phyloP scores from a whole-genome alignment of 1,284 basidiomycete species.

The Pseudomicrostroma phylloplanum region DNA sequence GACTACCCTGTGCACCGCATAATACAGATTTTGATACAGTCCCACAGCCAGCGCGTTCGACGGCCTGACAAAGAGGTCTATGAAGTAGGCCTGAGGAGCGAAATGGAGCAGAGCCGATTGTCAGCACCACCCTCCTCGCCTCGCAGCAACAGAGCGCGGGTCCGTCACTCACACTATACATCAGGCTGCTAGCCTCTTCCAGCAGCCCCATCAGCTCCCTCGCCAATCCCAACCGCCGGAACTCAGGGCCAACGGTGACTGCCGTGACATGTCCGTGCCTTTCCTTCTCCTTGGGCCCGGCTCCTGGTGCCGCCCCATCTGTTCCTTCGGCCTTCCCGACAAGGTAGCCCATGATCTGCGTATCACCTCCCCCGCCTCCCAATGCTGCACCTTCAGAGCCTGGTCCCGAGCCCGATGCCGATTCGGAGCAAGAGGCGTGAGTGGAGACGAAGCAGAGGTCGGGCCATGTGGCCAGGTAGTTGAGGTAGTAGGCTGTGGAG shows the following conservation, averaged over 20 bases:
- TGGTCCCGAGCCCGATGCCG: conserved; percentile 1
- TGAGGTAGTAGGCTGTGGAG: conserved; percentile 75
- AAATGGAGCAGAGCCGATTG: conserved; percentile 12
- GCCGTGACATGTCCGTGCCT: conserved; percentile 69
- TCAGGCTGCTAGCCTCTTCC: conserved; percentile 67
- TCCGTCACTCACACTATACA: conserved; percentile 22
- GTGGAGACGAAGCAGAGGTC: conserved; percentile 64
- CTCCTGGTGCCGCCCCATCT: conserved; percentile 19
- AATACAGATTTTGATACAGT: conserved; percentile 81
- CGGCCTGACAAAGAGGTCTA: conserved; percentile 83
- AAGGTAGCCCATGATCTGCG: conserved; percentile 30
- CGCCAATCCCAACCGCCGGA: conserved; percentile 74
- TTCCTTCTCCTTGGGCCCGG: conserved; percentile 18
- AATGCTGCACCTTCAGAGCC: background rate
- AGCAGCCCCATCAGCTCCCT: conserved; percentile 73
- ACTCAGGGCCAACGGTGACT: conserved; percentile 82
- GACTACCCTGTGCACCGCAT: conserved; percentile 77
- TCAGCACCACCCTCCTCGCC: background rate
- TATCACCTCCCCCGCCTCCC: background rate
- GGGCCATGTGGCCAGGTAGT: conserved; percentile 79
- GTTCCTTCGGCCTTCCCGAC: conserved; percentile 44
- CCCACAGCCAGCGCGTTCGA: conserved; percentile 58
- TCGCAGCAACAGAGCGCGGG: too few species aligned
- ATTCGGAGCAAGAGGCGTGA: background rate
- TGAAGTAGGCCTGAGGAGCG: conserved; percentile 64